Evolutionary conservation across 495 filamentous ascomycete species (phyloP).

Genomic region (Penicillium macrosclerotiorum): DNA sequence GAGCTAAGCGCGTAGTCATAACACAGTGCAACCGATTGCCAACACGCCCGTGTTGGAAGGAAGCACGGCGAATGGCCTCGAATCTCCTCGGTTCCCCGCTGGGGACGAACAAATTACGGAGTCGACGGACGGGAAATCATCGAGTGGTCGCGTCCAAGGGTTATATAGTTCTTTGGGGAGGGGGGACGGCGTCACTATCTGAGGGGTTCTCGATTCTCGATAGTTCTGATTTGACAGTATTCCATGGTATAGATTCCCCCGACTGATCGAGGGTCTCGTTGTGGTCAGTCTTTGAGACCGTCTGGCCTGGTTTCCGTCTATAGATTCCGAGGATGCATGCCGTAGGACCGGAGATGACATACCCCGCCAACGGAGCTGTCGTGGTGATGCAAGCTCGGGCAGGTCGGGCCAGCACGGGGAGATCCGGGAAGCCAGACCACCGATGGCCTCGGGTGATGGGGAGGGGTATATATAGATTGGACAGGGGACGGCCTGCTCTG

Average conservation of each 20-base stretch:
- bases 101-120: conserved; percentile 43
- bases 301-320: background rate
- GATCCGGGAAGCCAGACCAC: background rate
- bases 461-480: conserved; percentile 9
- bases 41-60: conserved; percentile 6
- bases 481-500: no score
- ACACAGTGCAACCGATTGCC: background rate
- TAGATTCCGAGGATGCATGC: background rate
- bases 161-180: no score
- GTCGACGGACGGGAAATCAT: conserved; percentile 11
- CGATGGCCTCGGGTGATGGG: background rate
- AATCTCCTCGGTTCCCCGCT: conserved; percentile 31
- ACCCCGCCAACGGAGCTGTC: conserved; percentile 1
- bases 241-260: no score
- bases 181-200: no score
- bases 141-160: conserved; percentile 22
- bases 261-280: background rate
- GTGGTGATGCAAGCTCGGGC: background rate
- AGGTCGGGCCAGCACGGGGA: conserved; percentile 10
- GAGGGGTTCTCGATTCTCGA: no score
- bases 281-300: background rate
- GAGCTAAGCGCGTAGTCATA: background rate
- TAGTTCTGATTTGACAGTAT: no score
- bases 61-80: conserved; percentile 28
- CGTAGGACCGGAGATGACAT: background rate